Evolutionary conservation across 1,284 basidiomycete species (phyloP).

Genomic region (Ceratobasidium sp.): DNA sequence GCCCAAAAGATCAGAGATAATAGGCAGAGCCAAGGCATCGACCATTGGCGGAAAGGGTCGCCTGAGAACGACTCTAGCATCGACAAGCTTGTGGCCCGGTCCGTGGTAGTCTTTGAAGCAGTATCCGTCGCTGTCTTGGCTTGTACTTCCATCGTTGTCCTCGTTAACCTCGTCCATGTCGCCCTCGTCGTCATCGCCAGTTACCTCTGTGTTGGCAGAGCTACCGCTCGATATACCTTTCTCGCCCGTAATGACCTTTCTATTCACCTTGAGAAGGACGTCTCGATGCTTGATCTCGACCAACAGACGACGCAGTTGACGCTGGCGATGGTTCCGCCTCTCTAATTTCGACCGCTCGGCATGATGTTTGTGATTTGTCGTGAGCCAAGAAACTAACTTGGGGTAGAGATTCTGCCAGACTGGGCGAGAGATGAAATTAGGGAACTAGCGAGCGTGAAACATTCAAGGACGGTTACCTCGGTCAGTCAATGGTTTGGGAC

Average conservation of each 20-base stretch:
- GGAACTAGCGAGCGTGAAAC: background rate
- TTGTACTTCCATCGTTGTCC: background rate
- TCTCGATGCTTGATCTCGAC: background rate
- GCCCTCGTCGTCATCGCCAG: background rate
- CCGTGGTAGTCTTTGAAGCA: background rate
- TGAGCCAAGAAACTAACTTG: background rate
- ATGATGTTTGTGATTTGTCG: background rate
- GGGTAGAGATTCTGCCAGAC: slow-evolving; percentile 5
- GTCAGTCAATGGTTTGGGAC: background rate
- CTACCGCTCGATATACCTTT: background rate
- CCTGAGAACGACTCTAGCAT: background rate
- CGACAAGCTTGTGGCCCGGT: background rate
- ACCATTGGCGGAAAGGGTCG: background rate
- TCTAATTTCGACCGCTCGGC: background rate
- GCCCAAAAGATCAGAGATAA: background rate
- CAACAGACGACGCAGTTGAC: background rate
- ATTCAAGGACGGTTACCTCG: background rate
- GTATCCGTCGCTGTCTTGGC: background rate
- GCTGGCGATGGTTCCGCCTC: background rate
- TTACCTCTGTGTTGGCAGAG: too few species aligned
- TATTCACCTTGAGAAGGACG: background rate
- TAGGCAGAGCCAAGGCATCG: background rate
- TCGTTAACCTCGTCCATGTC: background rate
- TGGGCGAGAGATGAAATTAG: background rate
- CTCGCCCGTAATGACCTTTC: background rate